Evolutionary conservation across 768 basidiomycete genomes (phyloP).

Genomic region (Collybiopsis confluens): DNA sequence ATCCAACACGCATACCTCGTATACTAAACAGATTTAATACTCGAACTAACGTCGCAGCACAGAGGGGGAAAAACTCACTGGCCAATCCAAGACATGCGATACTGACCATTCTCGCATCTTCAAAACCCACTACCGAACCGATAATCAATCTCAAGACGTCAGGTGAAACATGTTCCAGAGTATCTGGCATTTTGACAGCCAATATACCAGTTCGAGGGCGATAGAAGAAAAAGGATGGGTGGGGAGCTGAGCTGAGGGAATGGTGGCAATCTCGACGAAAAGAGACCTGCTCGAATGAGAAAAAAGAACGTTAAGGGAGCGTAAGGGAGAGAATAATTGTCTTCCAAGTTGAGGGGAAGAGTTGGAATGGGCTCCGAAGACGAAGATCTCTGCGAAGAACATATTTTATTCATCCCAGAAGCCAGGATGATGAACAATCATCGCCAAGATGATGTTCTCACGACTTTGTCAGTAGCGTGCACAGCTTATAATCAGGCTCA

Average conservation of each 20-base stretch:
- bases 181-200: no score
- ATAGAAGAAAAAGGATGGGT: no score
- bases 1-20: no score
- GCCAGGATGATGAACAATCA: constrained; percentile 4
- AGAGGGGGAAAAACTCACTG: no score
- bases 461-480: background rate
- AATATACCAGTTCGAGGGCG: no score
- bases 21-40: background rate
- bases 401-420: background rate
- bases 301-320: background rate
- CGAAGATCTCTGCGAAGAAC: background rate
- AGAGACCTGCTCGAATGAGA: constrained; percentile 4
- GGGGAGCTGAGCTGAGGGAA: no score
- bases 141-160: background rate
- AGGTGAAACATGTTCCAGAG: background rate
- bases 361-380: background rate
- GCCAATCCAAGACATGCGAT: constrained; percentile 8
- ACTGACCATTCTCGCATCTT: constrained; percentile 1
- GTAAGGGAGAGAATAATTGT: background rate
- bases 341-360: background rate
- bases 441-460: background rate
- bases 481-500: background rate
- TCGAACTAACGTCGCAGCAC: no score
- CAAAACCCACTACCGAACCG: constrained; percentile 7
- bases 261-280: background rate